Percentiles rank a stretch among this genome's conserved stretches.
These are phyloP conservation scores for Pisolithus orientalis DNA, from an alignment of 768 basidiomycete species.

Conservation along the genomic window DNA sequence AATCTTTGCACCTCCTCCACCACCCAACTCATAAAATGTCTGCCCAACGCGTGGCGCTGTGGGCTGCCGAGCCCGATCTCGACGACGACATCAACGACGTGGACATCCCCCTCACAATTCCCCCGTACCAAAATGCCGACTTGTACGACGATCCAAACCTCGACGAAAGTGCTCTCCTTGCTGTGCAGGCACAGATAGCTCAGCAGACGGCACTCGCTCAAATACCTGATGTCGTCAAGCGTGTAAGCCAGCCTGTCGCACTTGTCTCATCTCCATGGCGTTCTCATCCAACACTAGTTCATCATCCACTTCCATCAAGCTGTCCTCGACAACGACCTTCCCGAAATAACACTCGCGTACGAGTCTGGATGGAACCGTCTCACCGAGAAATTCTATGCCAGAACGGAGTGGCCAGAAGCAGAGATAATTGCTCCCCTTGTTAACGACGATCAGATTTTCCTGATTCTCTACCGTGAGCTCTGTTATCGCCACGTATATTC, in stretches of 20 bases:
- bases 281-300: slow-evolving; percentile 47
- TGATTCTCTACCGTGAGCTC: slow-evolving; percentile 93
- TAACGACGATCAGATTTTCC: slow-evolving; percentile 92
- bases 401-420: slow-evolving; percentile 95
- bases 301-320: slow-evolving; percentile 94
- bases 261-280: background rate
- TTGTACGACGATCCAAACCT: slow-evolving; percentile 36
- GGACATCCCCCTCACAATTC: slow-evolving; percentile 40
- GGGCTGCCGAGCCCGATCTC: slow-evolving; percentile 75
- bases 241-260: slow-evolving; percentile 38
- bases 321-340: slow-evolving; percentile 83
- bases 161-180: slow-evolving; percentile 61
- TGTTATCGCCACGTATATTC: slow-evolving; percentile 97
- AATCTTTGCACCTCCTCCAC: background rate
- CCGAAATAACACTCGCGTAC: slow-evolving; percentile 88
- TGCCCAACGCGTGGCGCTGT: slow-evolving; percentile 60
- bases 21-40: slow-evolving; percentile 26
- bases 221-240: slow-evolving; percentile 86
- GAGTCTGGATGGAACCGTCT: slow-evolving; percentile 97
- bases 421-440: slow-evolving; percentile 93
- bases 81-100: slow-evolving; percentile 71
- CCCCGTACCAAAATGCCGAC: slow-evolving; percentile 21
- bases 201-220: slow-evolving; percentile 78
- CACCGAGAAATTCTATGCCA: slow-evolving; percentile 92
- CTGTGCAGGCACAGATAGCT: slow-evolving; percentile 78